Base-by-base conservation (phyloP, 2,329 filamentous ascomycete species). In the Laburnicola sp. region DNA sequence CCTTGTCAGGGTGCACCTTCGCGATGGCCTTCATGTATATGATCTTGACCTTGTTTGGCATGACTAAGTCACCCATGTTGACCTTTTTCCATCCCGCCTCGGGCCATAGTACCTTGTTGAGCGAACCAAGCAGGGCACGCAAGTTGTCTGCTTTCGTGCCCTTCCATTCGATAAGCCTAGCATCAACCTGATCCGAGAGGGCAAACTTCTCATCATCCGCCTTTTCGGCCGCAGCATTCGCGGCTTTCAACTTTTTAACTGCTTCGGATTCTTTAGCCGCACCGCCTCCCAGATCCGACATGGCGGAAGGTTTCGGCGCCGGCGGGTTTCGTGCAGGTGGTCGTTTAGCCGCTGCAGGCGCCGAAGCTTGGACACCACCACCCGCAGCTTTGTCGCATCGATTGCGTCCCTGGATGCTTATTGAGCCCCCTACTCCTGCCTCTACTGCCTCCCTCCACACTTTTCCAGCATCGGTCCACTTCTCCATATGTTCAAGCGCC, bases 11-110 rank as follows among this genome's bases (percentile, higher is more conserved):
- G 80, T 99, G 94, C 62, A 94, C 94, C 80, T 97, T 97, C 8
- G 87, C 90, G 81, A 99, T 97, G 4, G 93, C 94, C 82, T 96
- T 97, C 94, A 99, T 97, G 71, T 99, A 99, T 53, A 89, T 81
- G 58, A 99, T 87, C 83, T 99, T 99, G 72, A 97, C 94, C 80
- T 93, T 96, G 62, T 89, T 91, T 30, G 91, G 86, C 81, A 96
- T 83, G 45, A 99, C 88, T 62, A 99, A 74, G 76, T 99, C 94
- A 58, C 92, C 87, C 84, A 99, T 85, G 28, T 91, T 91, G 50
- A 97, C 87, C 78, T 95, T 96, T 78, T 96, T 97, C 94, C 94
- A 99, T 3, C 91, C 91, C 56, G 91, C 90, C 36, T 86, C 87
- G 57, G 90, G 86, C 94, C 94, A 99, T 26, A 99, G 80, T 26